Conservation (phyloP, 257 asterid genomes). For the Verbena officinalis region DNA sequence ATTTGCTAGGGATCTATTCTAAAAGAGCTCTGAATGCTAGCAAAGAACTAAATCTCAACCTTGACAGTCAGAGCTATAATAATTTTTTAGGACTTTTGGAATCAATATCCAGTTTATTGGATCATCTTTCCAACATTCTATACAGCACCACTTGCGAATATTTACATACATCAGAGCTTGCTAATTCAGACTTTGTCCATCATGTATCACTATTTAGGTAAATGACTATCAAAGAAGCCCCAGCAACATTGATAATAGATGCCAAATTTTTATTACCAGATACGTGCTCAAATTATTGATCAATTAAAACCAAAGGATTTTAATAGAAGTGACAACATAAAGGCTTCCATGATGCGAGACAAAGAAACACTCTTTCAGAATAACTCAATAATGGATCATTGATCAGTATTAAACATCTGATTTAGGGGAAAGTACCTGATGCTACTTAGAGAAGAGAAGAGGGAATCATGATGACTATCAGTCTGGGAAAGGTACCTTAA, state of each 20-base stretch:
- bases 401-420: background rate
- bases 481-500: conserved; percentile 6
- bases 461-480: background rate
- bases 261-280: background rate
- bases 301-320: background rate
- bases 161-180: too few relatives aligned
- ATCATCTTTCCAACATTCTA: conserved; percentile 2
- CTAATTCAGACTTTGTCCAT: background rate
- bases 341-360: background rate
- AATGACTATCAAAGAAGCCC: background rate
- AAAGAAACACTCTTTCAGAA: background rate
- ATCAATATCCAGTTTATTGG: background rate
- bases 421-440: background rate
- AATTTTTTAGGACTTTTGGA: background rate
- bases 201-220: background rate
- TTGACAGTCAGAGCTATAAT: background rate
- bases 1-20: background rate
- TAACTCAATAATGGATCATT: background rate
- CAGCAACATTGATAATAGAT: background rate
- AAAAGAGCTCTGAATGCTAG: conserved; percentile 1
- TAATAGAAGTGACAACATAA: background rate
- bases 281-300: background rate
- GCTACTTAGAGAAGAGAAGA: conserved; percentile 1
- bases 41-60: background rate
- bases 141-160: background rate